Evolutionary conservation across 164 flowering plant species (phyloP), one percentile per base, ranked within the genome.

Genomic region (Aristolochia californica): DNA sequence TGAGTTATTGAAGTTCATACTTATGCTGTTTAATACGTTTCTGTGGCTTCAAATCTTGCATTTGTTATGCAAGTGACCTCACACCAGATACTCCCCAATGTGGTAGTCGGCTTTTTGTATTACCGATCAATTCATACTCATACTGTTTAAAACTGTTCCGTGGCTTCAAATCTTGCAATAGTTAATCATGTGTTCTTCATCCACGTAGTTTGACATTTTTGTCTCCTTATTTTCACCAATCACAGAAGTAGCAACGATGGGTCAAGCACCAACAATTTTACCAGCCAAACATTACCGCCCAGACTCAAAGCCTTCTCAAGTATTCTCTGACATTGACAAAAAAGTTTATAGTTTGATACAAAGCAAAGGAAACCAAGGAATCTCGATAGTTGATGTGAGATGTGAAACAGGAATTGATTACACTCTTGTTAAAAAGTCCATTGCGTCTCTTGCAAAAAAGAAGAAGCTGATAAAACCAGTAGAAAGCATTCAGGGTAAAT

Each of bases 401-500:
- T 43, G 26, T 4, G 74, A 70, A 45, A 44, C 66, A 2, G 61
- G 59, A 1, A 62, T 83, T 20, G 74, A 70, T n/a, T 74, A 72
- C 38, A 48, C 14, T 34, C 57, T 61, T 26, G 68, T 80, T 13
- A 62, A 17, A 17, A 85, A 83, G 64, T 57, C 73, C 52, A 61
- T 89, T 34, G 84, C 81, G 59, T 23, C 66, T 0, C 86, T 93
- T 24, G 59, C n/a, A n/a, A n/a, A 59, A 50, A 27, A 38, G 16
- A 75, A 72, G 68, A 58, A 53, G 2, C 55, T 74, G 67, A 81
- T 93, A 48, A 93, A 90, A 66, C 77, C 75, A 58, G 86, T 93
- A 0, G 56, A 49, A 4, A 77, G 78, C 60, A 56, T 81, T 24
- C 71, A 77, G 48, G 71, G 64, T 71, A 84, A 75, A 53, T 74